Conservation (phyloP, 768 basidiomycete species). For the Tylopilus rubrobrunneus region DNA sequence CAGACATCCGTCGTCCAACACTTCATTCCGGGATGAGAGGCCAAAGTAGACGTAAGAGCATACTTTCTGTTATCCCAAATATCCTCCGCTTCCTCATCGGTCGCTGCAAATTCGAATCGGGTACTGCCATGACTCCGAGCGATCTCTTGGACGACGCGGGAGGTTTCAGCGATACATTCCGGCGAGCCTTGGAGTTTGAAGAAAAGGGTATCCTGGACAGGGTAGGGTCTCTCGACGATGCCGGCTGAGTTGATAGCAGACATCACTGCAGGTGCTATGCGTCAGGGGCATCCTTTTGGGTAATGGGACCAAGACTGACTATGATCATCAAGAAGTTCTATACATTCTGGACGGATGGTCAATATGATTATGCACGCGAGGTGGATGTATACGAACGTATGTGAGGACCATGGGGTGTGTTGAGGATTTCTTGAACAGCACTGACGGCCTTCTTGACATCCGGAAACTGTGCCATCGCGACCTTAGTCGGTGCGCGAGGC, state of each 20-base stretch:
- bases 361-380: background rate
- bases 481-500: constrained; percentile 76
- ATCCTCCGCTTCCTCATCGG: constrained; percentile 69
- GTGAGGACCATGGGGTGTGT: constrained; percentile 60
- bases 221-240: constrained; percentile 55
- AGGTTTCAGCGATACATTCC: constrained; percentile 52
- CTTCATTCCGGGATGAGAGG: constrained; percentile 55
- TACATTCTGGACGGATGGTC: constrained; percentile 56
- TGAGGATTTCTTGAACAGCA: constrained; percentile 80
- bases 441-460: constrained; percentile 71
- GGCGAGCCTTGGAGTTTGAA: constrained; percentile 88
- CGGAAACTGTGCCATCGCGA: constrained; percentile 86
- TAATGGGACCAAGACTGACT: constrained; percentile 37
- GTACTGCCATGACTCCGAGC: constrained; percentile 64
- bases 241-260: constrained; percentile 68
- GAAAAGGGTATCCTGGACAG: constrained; percentile 76
- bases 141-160: constrained; percentile 55
- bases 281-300: background rate
- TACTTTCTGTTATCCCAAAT: constrained; percentile 88
- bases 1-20: constrained; percentile 92
- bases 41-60: constrained; percentile 68
- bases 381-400: constrained; percentile 51
- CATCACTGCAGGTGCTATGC: constrained; percentile 51
- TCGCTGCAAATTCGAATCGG: constrained; percentile 68
- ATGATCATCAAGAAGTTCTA: constrained; percentile 79